Conservation (phyloP, 2,329 filamentous ascomycete species). For the Aaosphaeria pasadenensis region DNA sequence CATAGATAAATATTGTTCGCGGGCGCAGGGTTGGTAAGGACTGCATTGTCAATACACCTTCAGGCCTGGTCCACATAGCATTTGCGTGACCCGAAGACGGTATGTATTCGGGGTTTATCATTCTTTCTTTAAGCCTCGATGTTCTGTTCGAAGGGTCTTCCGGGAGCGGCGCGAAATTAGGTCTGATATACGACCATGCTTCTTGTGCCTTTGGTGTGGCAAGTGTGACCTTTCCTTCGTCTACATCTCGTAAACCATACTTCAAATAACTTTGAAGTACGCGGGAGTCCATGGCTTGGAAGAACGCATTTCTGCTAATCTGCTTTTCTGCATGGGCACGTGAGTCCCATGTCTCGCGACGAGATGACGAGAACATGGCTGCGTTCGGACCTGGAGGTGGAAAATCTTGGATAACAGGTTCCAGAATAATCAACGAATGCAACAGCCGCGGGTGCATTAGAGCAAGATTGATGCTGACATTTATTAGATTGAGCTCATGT, state of each 20-base stretch:
- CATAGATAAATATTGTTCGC: conserved; percentile 8
- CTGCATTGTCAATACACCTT: conserved; percentile 3
- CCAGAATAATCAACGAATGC: conserved; percentile 14
- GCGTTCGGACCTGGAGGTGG: conserved; percentile 15
- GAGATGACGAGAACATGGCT: conserved; percentile 8
- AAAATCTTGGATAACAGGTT: conserved; percentile 11
- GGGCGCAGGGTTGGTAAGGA: conserved; percentile 8
- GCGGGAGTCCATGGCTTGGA: conserved; percentile 10
- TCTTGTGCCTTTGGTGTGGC: conserved; percentile 17
- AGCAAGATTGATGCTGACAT: conserved; percentile 10
- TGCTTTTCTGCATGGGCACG: conserved; percentile 8
- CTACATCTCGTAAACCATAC: conserved; percentile 6
- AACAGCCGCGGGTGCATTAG: conserved; percentile 18
- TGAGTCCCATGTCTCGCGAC: conserved; percentile 13
- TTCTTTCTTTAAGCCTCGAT: conserved; percentile 7
- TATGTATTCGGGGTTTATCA: conserved; percentile 8
- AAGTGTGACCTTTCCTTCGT: conserved; percentile 7
- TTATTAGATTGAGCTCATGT: neutral
- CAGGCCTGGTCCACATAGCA: conserved; percentile 4
- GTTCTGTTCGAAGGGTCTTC: conserved; percentile 5
- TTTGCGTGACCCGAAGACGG: conserved; percentile 3
- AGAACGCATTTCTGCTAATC: conserved; percentile 11
- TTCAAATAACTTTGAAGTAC: conserved; percentile 7
- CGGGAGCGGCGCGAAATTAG: conserved; percentile 7
- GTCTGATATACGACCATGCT: conserved; percentile 16